Evolutionary conservation across 1,139 yeast genomes (phyloP).

Genomic region (Barnettozyma hawaiiensis): DNA sequence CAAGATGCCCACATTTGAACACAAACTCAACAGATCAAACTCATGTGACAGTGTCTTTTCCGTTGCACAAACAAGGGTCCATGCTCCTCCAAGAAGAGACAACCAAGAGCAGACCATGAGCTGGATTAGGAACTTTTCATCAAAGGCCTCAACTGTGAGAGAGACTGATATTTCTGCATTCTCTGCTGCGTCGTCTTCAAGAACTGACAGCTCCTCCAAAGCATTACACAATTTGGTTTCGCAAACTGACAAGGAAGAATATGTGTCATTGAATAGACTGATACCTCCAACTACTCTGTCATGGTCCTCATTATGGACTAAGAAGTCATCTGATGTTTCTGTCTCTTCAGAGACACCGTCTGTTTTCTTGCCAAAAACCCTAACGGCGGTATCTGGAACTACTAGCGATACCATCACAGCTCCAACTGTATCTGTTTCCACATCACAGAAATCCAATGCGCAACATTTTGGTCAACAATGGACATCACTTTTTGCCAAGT

Average conservation of each 20-base stretch:
- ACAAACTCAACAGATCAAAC: conserved; percentile 25
- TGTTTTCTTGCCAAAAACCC: background rate
- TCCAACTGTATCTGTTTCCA: conserved; percentile 2
- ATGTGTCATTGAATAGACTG: conserved; percentile 3
- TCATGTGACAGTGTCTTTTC: conserved; percentile 26
- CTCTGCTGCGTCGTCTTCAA: conserved; percentile 9
- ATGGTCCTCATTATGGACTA: conserved; percentile 7
- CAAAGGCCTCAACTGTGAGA: conserved; percentile 6
- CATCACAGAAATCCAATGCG: background rate
- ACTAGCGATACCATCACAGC: background rate
- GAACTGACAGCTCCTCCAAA: conserved; percentile 8
- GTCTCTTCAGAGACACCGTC: background rate
- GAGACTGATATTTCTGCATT: conserved; percentile 15
- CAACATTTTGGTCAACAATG: conserved; percentile 10
- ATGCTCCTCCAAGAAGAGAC: conserved; percentile 17
- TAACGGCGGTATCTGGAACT: background rate
- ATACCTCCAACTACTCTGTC: conserved; percentile 2
- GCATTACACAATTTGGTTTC: conserved; percentile 16
- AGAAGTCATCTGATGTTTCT: background rate
- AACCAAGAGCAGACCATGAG: conserved; percentile 22
- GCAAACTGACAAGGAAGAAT: conserved; percentile 6
- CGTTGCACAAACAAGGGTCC: conserved; percentile 19
- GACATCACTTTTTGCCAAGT: conserved; percentile 13
- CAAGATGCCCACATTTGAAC: conserved; percentile 19
- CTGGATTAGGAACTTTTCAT: conserved; percentile 24